Evolutionary conservation across 2,329 filamentous ascomycete species (phyloP), one percentile per base, ranked within the genome.

Genomic region (Ophiostoma quercus): DNA sequence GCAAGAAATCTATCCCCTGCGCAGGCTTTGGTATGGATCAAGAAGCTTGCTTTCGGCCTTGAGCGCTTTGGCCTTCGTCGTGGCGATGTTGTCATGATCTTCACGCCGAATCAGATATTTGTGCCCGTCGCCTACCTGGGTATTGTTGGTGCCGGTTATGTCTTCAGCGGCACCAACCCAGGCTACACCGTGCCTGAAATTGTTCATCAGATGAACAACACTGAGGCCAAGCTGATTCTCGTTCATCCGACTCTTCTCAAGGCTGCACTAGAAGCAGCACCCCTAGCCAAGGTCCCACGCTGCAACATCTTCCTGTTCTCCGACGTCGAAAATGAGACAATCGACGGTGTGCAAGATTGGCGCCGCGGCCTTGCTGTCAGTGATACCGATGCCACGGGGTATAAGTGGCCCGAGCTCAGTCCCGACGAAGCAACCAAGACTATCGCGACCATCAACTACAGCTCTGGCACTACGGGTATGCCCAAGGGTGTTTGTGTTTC

Each of bases 91-190:
- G 86, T 94, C 2, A 79, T 94, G 65, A 80, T 94, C 39, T 93
- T 89, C 79, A 89, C 89, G 0, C 85, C 87, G n/a, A 94, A 94
- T 78, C 89, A 86, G 73, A 78, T 94, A n/a, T 92, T 90, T 79
- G 92, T 90, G 76, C 89, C 91, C 0, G 82, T 86, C 0, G 81
- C 91, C 0, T 86, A 93, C 68, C 83, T 92, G 79, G 91, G 91
- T 19, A 83, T 90, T 29, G 82, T 92, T 70, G 92, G 92, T 85
- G 90, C 90, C 0, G 90, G 90, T 2, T 90, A 89, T 1, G 81
- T 94, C 68, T 94, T 94, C 79, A 90, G 89, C 0, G 91, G 90
- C 34, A 90, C 90, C 1, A 92, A 92, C 72, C 90, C 90, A 0
- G 83, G 82, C 5, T 92, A 76, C 68, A 71, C 69, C 2, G 63